These are phyloP conservation scores for Microbotryum saponariae DNA, from an alignment of 1,284 basidiomycete species.

Conservation along the genomic window DNA sequence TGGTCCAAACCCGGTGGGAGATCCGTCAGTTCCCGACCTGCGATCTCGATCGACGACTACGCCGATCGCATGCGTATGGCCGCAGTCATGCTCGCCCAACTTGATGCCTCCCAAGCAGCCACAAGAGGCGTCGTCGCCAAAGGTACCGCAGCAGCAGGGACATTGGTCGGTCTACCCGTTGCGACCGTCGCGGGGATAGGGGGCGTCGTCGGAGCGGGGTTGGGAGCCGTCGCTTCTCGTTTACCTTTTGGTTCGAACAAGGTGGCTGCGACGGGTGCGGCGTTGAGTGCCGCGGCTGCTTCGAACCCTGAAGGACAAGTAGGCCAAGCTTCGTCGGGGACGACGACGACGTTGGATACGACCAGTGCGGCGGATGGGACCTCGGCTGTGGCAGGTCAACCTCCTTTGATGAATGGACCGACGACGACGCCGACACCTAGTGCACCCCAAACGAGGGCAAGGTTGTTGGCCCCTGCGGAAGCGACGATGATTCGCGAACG, in stretches of 20 bases:
- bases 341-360: constrained; percentile 29
- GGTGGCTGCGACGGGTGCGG: too few relatives aligned
- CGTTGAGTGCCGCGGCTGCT: too few relatives aligned
- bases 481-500: constrained; percentile 83
- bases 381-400: constrained; percentile 28
- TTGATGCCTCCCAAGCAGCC: constrained; percentile 61
- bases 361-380: constrained; percentile 27
- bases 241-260: neutral
- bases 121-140: constrained; percentile 30
- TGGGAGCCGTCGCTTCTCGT: constrained; percentile 33
- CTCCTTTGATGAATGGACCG: constrained; percentile 13
- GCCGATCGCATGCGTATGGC: constrained; percentile 97
- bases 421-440: neutral
- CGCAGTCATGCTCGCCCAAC: constrained; percentile 94
- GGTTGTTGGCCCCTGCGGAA: constrained; percentile 60
- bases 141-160: constrained; percentile 36
- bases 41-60: constrained; percentile 75
- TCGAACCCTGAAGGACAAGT: constrained; percentile 12
- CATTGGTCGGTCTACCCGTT: constrained; percentile 36
- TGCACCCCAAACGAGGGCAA: constrained; percentile 1
- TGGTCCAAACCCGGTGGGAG: constrained; percentile 16
- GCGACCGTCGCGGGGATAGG: constrained; percentile 37
- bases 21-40: constrained; percentile 35
- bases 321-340: constrained; percentile 27
- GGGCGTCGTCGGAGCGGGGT: constrained; percentile 36